Base-by-base conservation (phyloP, 202 grass and related monocot genomes). In the Alloteropsis angusta region DNA sequence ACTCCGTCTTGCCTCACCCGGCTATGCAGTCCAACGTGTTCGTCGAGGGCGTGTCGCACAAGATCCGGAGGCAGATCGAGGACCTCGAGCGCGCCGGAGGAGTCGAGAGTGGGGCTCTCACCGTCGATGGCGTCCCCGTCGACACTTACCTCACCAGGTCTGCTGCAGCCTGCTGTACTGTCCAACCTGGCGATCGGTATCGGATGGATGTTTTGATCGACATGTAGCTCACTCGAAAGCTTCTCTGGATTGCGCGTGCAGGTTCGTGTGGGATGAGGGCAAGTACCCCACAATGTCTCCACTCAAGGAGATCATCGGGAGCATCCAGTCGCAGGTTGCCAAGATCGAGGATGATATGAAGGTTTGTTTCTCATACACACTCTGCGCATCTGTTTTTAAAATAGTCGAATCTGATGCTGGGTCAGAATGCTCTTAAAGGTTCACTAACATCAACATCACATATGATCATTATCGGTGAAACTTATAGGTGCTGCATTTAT, bases 331-430 rank as follows among this genome's bases (percentile, higher is more conserved):
- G 0, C 96, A 89, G 82, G 96, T 99, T 47, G 88, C 92, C 48
- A 99, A 93, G 87, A 99, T 96, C 21, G 96, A 99, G 81, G 96
- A 96, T 44, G 96, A 99, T 76, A 86, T 99, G 92, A 99, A 99
- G 96, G 96, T 98, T 71, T 18, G 67, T 71, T 58, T 58, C 22
- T 58, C 0, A 77, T 15, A 66, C 11, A 9, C n/a, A 43, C 8
- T 34, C 34, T 5, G 2, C 9, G 50, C 44, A 52, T 53, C 60
- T 25, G 71, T 38, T 13, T 41, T 75, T 78, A 1, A 1, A 34
- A 60, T 34, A 6, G 14, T 60, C 22, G 21, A 42, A 17, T 78
- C 17, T 35, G 16, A 61, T 30, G 22, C 25, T 0, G 1, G 11
- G 49, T 32, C 35, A 17, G 0, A 62, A 19, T 34, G 0, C 46